Evolutionary conservation across 192 early-diverging fungal species (phyloP), one percentile per base, ranked within the genome.

Genomic region (Oehlia diaphana): DNA sequence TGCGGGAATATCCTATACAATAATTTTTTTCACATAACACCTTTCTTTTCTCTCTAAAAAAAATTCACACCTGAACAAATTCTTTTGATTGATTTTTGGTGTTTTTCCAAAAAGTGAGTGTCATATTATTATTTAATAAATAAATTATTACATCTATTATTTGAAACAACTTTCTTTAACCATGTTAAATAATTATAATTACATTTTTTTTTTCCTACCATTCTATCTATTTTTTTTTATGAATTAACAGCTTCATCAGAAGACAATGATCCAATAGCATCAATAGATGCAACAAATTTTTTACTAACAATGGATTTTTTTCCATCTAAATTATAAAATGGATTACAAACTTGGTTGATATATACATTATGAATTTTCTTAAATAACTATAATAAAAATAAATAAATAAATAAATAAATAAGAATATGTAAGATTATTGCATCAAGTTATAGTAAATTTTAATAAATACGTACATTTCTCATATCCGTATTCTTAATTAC

Each of bases 291-390:
- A 16, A 88, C 81, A 81, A 94, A 92, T 62, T 80, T 81, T 72
- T 84, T 83, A 47, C 88, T 89, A 39, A 74, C 76, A 73, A 92
- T 86, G 62, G 88, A 84, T 61, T 89, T 87, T 63, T 84, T 83
- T 19, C 85, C 84, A 71, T 93, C 91, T 28, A 87, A 80, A 28
- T 93, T 93, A 67, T 92, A 92, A 81, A 98, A 98, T 28, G 96
- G 96, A 82, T 97, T 96, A 58, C 93, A 94, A 2, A 93, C 90
- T 53, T 94, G 85, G 19, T 87, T 82, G 8, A 94, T 89, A 83
- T 95, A 98, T 0, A 93, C 93, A n/a, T 87, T 88, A 82, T 96
- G 96, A 12, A 98, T 88, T 66, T 92, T 88, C 47, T 90, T 89
- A 81, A 96, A 96, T 12, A 96, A 81, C 91, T 94, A 80, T 64